A percentile compares a stretch with the other conserved stretches of the same genome.
phyloP scores from a whole-genome alignment of 208 protist species.

The Zelonia costaricensis region DNA sequence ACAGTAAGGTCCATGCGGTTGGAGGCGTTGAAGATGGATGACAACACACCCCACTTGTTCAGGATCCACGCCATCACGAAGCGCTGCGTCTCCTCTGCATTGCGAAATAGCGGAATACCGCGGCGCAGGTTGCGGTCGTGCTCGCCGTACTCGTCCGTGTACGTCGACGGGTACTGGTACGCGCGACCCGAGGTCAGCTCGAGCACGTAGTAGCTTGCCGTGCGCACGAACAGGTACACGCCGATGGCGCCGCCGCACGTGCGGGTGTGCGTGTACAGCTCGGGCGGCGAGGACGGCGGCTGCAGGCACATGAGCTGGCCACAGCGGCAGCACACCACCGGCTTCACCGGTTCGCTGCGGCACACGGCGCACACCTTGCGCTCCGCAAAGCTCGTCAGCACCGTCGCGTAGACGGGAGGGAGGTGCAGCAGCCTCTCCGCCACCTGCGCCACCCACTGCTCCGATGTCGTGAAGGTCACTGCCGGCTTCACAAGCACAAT shows the following conservation, averaged over 20 bases:
- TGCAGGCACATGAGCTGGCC: slow-evolving; percentile 43
- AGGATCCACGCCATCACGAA: slow-evolving; percentile 66
- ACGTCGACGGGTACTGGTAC: slow-evolving; percentile 36
- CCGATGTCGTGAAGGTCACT: slow-evolving; percentile 11
- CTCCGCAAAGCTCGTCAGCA: slow-evolving; percentile 36
- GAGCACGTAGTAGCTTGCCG: slow-evolving; percentile 45
- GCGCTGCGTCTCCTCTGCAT: slow-evolving; percentile 23
- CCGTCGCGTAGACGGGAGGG: slow-evolving; percentile 29
- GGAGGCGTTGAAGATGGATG: slow-evolving; percentile 39
- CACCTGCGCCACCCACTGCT: slow-evolving; percentile 37
- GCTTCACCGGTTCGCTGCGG: slow-evolving; percentile 21
- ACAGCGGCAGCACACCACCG: slow-evolving; percentile 67
- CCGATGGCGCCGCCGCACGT: slow-evolving; percentile 55
- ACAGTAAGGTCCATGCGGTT: slow-evolving; percentile 18
- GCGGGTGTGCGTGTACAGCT: slow-evolving; percentile 60
- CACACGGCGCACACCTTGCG: slow-evolving; percentile 28
- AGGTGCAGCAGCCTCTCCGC: slow-evolving; percentile 53
- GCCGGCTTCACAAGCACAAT: slow-evolving; percentile 4
- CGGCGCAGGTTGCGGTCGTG: slow-evolving; percentile 29
- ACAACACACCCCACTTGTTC: slow-evolving; percentile 65
- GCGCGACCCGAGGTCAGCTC: slow-evolving; percentile 40
- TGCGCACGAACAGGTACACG: slow-evolving; percentile 44
- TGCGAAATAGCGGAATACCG: slow-evolving; percentile 33
- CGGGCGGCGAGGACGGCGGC: slow-evolving; percentile 19
- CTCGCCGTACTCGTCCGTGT: slow-evolving; percentile 74